phyloP scores from a whole-genome alignment of 371 early-diverging fungal species.

The Encephalitozoon romaleae region DNA sequence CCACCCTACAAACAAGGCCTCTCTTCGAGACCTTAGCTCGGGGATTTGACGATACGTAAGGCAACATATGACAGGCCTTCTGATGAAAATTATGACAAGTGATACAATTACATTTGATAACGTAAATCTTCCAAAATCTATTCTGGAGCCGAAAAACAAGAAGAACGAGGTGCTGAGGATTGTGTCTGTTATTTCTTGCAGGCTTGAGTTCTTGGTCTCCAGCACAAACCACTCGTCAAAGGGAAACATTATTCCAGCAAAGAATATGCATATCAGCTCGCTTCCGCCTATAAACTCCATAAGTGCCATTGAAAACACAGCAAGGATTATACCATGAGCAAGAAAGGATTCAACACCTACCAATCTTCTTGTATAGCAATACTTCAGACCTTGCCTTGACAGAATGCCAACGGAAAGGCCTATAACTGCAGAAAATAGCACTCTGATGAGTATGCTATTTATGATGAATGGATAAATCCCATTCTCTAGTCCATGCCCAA shows the following conservation, averaged over 20 bases:
- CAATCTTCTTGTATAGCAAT: constrained; percentile 66
- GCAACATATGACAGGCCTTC: constrained; percentile 71
- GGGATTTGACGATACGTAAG: constrained; percentile 66
- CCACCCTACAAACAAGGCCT: constrained; percentile 83
- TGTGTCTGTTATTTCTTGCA: constrained; percentile 79
- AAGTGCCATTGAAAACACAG: constrained; percentile 70
- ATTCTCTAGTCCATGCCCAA: constrained; percentile 30
- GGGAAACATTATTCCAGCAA: constrained; percentile 74
- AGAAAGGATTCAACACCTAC: constrained; percentile 80
- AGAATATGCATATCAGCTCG: constrained; percentile 77
- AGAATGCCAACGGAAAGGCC: constrained; percentile 71
- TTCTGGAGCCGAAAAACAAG: constrained; percentile 74
- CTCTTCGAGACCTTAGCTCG: constrained; percentile 67
- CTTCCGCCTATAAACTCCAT: constrained; percentile 70
- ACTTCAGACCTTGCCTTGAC: constrained; percentile 65
- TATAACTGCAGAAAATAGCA: constrained; percentile 67
- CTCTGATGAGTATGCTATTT: constrained; percentile 49
- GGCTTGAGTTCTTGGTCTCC: constrained; percentile 71
- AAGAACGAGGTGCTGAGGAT: constrained; percentile 77
- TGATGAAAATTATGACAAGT: constrained; percentile 67
- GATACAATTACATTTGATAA: constrained; percentile 65
- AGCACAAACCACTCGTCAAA: constrained; percentile 73
- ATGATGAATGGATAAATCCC: constrained; percentile 39
- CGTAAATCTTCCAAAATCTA: constrained; percentile 67
- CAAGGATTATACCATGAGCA: constrained; percentile 71